These are phyloP conservation scores for Stemphylium vesicarium DNA, from an alignment of 2,329 filamentous ascomycete species.

Conservation along the genomic window DNA sequence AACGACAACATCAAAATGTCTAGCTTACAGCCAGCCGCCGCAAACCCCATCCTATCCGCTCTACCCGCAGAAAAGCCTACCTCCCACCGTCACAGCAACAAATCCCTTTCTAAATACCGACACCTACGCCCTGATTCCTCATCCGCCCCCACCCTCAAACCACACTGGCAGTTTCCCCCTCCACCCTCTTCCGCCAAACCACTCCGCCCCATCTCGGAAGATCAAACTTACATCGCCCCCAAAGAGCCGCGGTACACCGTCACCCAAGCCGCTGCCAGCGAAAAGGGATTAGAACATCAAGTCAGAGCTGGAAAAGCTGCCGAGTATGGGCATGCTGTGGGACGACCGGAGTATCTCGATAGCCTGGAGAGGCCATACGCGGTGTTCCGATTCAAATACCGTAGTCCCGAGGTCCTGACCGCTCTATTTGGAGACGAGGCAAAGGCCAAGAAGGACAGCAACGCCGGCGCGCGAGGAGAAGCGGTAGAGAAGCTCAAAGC, in stretches of 20 bases:
- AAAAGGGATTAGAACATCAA: constrained; percentile 37
- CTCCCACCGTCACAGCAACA: constrained; percentile 16
- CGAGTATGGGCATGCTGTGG: constrained; percentile 47
- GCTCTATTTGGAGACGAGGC: constrained; percentile 34
- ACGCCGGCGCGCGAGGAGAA: background rate
- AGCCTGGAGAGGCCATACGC: constrained; percentile 47
- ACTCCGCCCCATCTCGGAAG: background rate
- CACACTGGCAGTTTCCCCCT: constrained; percentile 43
- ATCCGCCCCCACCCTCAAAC: constrained; percentile 19
- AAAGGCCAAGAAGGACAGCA: background rate
- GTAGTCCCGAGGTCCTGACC: constrained; percentile 42
- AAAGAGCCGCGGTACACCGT: constrained; percentile 37
- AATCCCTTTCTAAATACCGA: constrained; percentile 20
- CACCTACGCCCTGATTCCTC: constrained; percentile 3
- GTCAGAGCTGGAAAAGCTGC: constrained; percentile 45
- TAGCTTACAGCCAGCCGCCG: background rate
- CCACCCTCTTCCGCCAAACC: constrained; percentile 1
- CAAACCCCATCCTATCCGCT: background rate
- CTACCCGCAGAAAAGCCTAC: background rate
- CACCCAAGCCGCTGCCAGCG: constrained; percentile 12
- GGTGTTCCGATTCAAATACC: constrained; percentile 58
- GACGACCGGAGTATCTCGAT: constrained; percentile 53
- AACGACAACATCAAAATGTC: background rate
- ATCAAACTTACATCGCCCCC: constrained; percentile 21
- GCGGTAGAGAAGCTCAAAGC: constrained; percentile 25